Evolutionary conservation across 2,329 filamentous ascomycete genomes (phyloP), one percentile per base, ranked within the genome.

Genomic region (Sporothrix phasma): DNA sequence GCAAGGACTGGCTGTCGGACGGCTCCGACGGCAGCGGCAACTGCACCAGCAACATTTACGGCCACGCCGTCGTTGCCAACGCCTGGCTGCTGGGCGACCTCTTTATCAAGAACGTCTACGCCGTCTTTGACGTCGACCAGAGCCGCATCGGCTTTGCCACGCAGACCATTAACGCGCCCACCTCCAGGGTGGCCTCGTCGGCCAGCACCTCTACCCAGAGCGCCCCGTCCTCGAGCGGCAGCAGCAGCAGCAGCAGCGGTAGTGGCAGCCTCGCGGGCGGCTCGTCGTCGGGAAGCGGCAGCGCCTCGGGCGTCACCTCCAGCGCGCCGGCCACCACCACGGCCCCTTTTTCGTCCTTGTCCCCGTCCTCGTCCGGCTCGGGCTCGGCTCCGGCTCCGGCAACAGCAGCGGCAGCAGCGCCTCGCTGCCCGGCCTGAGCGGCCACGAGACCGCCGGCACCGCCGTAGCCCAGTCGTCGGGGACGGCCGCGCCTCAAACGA

Each of bases 41-140:
- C 31, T 88, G 85, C 71, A 81, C 84, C 19, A 92, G 89, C 73
- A 92, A 89, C 69, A 83, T 96, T 41, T 87, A 91, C 62, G 89
- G 88, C 1, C 80, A 85, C 29, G 82, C 88, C 71, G 84, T 89
- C 15, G 86, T 90, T 54, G 76, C 79, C 0, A 79, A 78, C 69
- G 70, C 85, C 31, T 96, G 91, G 90, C 79, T 96, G n/a, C 75
- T 96, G 0, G 92, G 92, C 1, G 91, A 92, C 68, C 84, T 88
- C 0, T 96, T 96, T 70, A 76, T 96, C 66, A 96, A 95, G 77
- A 96, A 95, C 69, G 91, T 96, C 17, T 96, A 96, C 72, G 80
- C 85, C 1, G 87, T 94, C 26, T 96, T 95, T 72, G 92, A 96
- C 73, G 84, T 84, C 62, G 90, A 93, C 67, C 72, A 85, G 68